Base-by-base conservation (phyloP, 2,329 filamentous ascomycete species). In the Cercospora zeina region DNA sequence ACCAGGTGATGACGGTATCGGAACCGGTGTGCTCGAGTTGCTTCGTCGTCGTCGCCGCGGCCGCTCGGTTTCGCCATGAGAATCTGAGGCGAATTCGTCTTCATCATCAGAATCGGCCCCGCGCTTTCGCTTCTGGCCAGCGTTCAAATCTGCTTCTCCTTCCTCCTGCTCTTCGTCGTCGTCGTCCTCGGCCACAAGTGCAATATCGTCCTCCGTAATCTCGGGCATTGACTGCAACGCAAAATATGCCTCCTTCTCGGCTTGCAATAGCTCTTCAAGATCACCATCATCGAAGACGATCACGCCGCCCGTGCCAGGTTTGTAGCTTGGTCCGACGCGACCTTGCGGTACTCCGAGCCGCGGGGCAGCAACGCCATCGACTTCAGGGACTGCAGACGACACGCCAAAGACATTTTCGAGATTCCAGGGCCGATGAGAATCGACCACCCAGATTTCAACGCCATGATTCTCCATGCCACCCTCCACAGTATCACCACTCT, bases 211-310 rank as follows among this genome's bases (percentile, higher is more conserved):
- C 33, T 95, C 90, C 39, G 91, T 91, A 53, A 96, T 79, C 51
- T 96, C 90, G 0, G 93, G 93, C 92, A 99, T 97, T 65, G 92
- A 89, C 50, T 91, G 81, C 56, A 97, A 79, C n/a, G 89, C 88
- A 67, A 90, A 85, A 72, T 96, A 97, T 39, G 95, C 93, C 62
- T 91, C 87, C 68, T 86, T 84, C 76, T 97, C 92, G 1, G 79
- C 79, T 11, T 76, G 77, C 34, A 99, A 79, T 34, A 93, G 90
- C 68, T 93, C 89, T 68, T 93, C 89, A 55, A 99, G 93, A 74
- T 99, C 95, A 1, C 93, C 95, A 73, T 97, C 95, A 72, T 97
- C 95, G 74, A 95, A 96, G 1, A 97, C 92, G 64, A 99, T 85
- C 45, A 99, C 89, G 0, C 95, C 95, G 16, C 93, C 93, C 71